Base-by-base conservation (phyloP, 1,284 basidiomycete species). In the Puccinia novopanici region DNA sequence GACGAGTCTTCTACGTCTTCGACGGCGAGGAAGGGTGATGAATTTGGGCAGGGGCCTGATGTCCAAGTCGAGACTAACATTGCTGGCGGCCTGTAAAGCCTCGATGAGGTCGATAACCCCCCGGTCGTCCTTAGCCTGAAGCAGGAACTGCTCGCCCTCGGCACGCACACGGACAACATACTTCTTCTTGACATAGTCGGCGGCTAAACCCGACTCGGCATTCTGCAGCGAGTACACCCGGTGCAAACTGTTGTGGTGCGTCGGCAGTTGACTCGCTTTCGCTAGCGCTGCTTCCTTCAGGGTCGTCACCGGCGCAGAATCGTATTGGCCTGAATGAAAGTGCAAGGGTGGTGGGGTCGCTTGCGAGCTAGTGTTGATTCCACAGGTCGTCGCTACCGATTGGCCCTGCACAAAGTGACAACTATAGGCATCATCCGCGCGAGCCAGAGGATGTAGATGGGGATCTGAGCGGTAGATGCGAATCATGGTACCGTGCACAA, bases 51-150 rank as follows among this genome's bases (percentile, higher is more conserved):
- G 95, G 22, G 90, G 89, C 68, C 96, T 89, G 71, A 91, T 90
- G 84, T 98, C 97, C 82, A 99, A 87, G 86, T 99, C 97, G 78
- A 95, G 87, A 2, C 94, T 89, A 68, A 98, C 91, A 86, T 97
- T 97, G n/a, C 93, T 92, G 0, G 93, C 92, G 55, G 95, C 92
- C 87, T 98, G 95, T 79, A 98, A 88, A 17, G 91, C 95, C 91
- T 99, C 96, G 83, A 99, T 96, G 94, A 95, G 96, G 83, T 93
- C 91, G 63, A 99, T 93, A 12, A 97, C 94, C 65, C 91, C 90
- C 52, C 90, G 89, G 65, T 95, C 92, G 85, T 93, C 92, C 75
- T 89, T 90, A 2, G 93, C 93, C 87, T 99, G 97, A 82, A 99
- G 85, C 85, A 99, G 87, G 86, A 99, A 99, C 87, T 99, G 96